Conservation (phyloP, 352 stramenopile genomes). For the Phytophthora rubi region DNA sequence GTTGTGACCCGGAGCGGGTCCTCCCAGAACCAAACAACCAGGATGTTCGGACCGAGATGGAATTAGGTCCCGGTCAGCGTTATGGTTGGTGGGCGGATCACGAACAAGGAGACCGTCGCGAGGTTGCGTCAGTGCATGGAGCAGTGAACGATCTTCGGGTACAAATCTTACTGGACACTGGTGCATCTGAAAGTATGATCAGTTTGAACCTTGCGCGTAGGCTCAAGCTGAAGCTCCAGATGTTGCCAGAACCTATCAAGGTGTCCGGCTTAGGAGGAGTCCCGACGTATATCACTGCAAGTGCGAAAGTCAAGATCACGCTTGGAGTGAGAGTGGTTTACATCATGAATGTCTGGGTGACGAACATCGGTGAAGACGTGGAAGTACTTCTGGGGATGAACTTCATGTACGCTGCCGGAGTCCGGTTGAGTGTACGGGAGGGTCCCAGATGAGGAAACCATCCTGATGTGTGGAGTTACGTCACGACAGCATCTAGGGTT, state of each 20-base stretch:
- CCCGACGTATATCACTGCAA: too few relatives aligned
- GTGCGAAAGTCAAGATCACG: too few relatives aligned
- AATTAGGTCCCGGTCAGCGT: neutral
- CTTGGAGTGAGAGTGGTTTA: too few relatives aligned
- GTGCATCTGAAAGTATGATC: neutral
- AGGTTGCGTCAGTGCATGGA: neutral
- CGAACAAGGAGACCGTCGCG: neutral
- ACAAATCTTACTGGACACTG: neutral
- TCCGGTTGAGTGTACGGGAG: too few relatives aligned
- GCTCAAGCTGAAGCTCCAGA: too few relatives aligned
- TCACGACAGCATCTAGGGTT: neutral
- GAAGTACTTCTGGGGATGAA: too few relatives aligned
- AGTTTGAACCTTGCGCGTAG: neutral
- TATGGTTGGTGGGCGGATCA: conserved; percentile 5
- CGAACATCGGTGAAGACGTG: too few relatives aligned
- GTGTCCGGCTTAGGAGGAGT: too few relatives aligned
- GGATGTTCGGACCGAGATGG: neutral
- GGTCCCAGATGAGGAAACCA: too few relatives aligned
- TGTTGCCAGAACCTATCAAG: neutral
- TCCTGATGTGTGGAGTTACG: neutral
- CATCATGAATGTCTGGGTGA: too few relatives aligned
- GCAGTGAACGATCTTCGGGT: neutral
- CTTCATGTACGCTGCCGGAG: too few relatives aligned
- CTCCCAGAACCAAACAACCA: neutral
- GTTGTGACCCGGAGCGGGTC: neutral